These are phyloP conservation scores for Echites panduratus DNA, from an alignment of 257 asterid species.

Conservation along the genomic window DNA sequence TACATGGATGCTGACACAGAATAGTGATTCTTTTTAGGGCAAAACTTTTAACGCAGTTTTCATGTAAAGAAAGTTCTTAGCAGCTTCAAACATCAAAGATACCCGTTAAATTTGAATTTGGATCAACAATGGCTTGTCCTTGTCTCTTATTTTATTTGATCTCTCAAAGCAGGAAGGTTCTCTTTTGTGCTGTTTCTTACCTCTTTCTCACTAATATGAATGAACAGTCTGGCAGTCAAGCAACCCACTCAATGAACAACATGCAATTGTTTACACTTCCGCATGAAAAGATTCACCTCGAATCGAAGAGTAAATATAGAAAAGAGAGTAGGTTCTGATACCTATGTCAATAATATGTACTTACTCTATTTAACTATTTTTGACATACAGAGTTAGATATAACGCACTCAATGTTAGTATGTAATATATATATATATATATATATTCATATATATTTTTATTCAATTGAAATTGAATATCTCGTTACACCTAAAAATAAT, in stretches of 20 bases:
- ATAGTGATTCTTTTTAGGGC: conserved; percentile 11
- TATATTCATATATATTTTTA: too few species aligned
- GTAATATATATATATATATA: too few species aligned
- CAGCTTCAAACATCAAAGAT: conserved; percentile 1
- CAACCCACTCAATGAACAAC: neutral
- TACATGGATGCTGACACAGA: neutral
- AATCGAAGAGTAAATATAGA: neutral
- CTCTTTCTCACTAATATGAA: too few species aligned
- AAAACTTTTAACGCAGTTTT: conserved; percentile 4
- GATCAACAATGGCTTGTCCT: neutral
- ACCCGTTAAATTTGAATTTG: neutral
- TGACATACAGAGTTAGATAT: too few species aligned
- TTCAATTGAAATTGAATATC: too few species aligned
- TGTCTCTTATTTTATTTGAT: neutral
- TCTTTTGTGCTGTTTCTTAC: too few species aligned
- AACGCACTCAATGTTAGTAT: too few species aligned
- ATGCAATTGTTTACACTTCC: too few species aligned
- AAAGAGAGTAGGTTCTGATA: neutral
- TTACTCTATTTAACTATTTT: too few species aligned
- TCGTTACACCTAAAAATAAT: too few species aligned
- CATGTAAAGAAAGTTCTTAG: conserved; percentile 15
- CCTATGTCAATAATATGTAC: too few species aligned
- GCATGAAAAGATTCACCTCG: neutral
- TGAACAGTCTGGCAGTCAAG: neutral
- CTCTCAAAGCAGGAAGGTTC: neutral